These are phyloP conservation scores for Fomitopsis serialis DNA, from an alignment of 768 basidiomycete species.

Conservation along the genomic window DNA sequence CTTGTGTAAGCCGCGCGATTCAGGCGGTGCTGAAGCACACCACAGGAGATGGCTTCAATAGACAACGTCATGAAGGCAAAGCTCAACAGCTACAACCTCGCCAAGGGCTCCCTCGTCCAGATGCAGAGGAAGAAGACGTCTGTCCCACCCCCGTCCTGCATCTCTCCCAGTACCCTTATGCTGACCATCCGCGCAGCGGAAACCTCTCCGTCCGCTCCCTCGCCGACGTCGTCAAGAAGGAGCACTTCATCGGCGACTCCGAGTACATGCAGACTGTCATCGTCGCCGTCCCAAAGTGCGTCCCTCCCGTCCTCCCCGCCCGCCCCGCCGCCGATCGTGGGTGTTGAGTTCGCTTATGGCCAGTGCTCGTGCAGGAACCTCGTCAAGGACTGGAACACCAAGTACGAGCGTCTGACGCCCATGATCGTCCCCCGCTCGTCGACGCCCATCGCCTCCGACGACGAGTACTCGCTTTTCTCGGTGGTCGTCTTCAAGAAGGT, in stretches of 20 bases:
- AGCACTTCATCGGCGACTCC: slow-evolving; percentile 81
- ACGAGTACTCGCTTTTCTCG: slow-evolving; percentile 81
- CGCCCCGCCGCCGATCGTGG: slow-evolving; percentile 15
- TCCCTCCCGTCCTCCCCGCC: slow-evolving; percentile 4
- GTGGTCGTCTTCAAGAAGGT: slow-evolving; percentile 89
- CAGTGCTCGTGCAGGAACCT: slow-evolving; percentile 45
- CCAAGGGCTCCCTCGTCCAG: slow-evolving; percentile 86
- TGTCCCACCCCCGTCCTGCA: slow-evolving; percentile 3
- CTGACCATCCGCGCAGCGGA: slow-evolving; percentile 47
- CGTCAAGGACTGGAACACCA: slow-evolving; percentile 82
- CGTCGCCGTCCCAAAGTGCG: slow-evolving; percentile 92
- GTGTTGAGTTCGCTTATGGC: slow-evolving; percentile 17
- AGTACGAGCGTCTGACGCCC: slow-evolving; percentile 80
- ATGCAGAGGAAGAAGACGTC: slow-evolving; percentile 96
- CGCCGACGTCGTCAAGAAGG: slow-evolving; percentile 75
- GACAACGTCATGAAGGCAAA: slow-evolving; percentile 94
- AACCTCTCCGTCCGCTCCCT: slow-evolving; percentile 91
- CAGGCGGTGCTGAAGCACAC: background rate
- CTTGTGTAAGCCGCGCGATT: background rate
- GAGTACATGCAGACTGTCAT: slow-evolving; percentile 92
- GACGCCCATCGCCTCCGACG: slow-evolving; percentile 68
- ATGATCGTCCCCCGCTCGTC: slow-evolving; percentile 96
- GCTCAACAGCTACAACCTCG: slow-evolving; percentile 85
- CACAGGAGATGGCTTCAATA: slow-evolving; percentile 88
- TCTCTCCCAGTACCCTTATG: background rate